These are phyloP conservation scores for Excoecaria agallocha DNA, from an alignment of 345 rosid species.

Conservation along the genomic window DNA sequence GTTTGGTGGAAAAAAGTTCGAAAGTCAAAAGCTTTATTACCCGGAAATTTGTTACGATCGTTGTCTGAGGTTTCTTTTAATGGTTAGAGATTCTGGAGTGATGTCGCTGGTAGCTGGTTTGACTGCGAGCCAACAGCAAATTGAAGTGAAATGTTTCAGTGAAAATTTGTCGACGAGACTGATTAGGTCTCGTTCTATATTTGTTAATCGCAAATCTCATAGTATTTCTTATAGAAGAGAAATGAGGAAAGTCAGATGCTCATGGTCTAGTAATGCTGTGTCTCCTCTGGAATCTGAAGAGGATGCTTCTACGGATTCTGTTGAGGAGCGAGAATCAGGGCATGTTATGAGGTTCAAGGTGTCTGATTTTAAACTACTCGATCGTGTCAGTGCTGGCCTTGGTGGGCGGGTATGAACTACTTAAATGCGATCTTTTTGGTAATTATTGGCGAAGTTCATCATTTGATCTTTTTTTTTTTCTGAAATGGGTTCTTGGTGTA, in stretches of 20 bases:
- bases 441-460: background rate
- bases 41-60: background rate
- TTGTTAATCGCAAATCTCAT: slow-evolving; percentile 16
- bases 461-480: background rate
- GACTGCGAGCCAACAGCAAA: slow-evolving; percentile 36
- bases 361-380: slow-evolving; percentile 76
- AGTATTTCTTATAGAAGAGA: slow-evolving; percentile 19
- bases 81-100: slow-evolving; percentile 14
- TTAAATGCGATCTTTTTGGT: background rate
- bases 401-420: slow-evolving; percentile 66
- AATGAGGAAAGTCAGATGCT: slow-evolving; percentile 32
- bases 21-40: background rate
- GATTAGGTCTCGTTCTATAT: slow-evolving; percentile 19
- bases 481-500: slow-evolving; percentile 26
- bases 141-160: slow-evolving; percentile 29
- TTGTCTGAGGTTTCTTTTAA: background rate
- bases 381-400: slow-evolving; percentile 80
- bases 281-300: slow-evolving; percentile 44
- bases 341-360: slow-evolving; percentile 70
- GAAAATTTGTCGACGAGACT: slow-evolving; percentile 35
- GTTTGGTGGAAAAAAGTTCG: too few relatives aligned
- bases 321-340: slow-evolving; percentile 50
- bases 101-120: slow-evolving; percentile 57
- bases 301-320: slow-evolving; percentile 19
- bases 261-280: slow-evolving; percentile 35